A percentile compares a stretch with the other conserved stretches of the same genome.
phyloP scores from a whole-genome alignment of 345 rosid species.

The Sapria himalayana region DNA sequence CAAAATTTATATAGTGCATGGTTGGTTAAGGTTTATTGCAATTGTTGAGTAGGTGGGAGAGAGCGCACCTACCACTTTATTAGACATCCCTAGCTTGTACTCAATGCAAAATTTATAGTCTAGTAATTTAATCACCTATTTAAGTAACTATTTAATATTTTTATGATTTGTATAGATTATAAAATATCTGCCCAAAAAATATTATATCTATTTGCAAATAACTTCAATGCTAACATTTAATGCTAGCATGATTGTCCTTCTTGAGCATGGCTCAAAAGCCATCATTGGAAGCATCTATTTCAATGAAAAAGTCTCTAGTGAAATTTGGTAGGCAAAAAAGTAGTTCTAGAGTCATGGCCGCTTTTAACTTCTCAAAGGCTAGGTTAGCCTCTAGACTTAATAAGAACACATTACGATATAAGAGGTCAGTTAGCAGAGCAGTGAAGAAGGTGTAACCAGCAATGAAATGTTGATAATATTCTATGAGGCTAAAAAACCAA shows the following conservation, averaged over 20 bases:
- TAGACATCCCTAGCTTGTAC: background rate
- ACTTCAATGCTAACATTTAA: background rate
- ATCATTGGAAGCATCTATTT: background rate
- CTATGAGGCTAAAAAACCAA: background rate
- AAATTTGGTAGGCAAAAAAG: background rate
- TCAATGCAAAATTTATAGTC: background rate
- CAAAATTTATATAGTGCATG: no score
- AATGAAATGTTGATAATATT: background rate
- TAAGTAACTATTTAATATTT: background rate
- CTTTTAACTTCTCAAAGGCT: background rate
- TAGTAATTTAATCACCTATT: background rate
- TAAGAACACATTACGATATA: background rate
- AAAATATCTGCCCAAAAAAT: background rate
- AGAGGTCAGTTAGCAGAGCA: background rate
- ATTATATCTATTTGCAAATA: background rate
- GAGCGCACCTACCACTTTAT: background rate
- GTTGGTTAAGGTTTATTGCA: no score
- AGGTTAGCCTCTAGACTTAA: background rate
- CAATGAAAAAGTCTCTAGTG: background rate
- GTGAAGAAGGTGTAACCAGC: background rate
- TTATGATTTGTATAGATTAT: background rate
- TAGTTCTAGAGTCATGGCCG: background rate
- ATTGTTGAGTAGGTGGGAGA: background rate
- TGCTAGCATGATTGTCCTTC: background rate
- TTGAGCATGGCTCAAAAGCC: background rate